phyloP scores from a whole-genome alignment of 495 filamentous ascomycete species.

The Aspergillus sclerotiicarbonarius region DNA sequence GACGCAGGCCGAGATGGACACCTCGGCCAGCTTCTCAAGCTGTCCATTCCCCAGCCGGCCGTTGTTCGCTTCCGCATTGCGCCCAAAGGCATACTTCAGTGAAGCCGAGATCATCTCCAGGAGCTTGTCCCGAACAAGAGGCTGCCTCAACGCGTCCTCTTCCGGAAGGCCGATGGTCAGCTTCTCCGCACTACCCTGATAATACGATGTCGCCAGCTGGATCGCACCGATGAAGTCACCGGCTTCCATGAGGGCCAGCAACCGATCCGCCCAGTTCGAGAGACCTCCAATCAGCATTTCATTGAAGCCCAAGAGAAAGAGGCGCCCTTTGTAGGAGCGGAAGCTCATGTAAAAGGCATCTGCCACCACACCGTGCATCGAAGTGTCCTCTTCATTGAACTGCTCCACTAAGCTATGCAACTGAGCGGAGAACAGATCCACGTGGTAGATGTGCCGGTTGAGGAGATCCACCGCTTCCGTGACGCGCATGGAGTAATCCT shows the following conservation, averaged over 20 bases:
- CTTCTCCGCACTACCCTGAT: constrained; percentile 83
- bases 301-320: constrained; percentile 88
- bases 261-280: constrained; percentile 97
- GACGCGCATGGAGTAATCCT: constrained; percentile 82
- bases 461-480: constrained; percentile 93
- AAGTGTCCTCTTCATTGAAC: constrained; percentile 79
- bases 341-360: constrained; percentile 99
- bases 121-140: constrained; percentile 82
- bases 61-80: constrained; percentile 48
- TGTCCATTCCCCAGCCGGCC: constrained; percentile 54
- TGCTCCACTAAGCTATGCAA: constrained; percentile 81
- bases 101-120: constrained; percentile 94
- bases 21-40: constrained; percentile 74
- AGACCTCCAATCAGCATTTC: constrained; percentile 85
- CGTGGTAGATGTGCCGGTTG: constrained; percentile 87
- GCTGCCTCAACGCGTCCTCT: constrained; percentile 70
- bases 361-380: constrained; percentile 93
- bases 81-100: constrained; percentile 81
- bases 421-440: constrained; percentile 81
- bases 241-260: constrained; percentile 93
- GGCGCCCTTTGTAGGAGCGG: constrained; percentile 86
- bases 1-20: constrained; percentile 79
- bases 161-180: constrained; percentile 91
- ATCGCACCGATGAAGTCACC: constrained; percentile 93
- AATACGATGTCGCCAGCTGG: constrained; percentile 84